Percentiles rank a stretch among this genome's conserved stretches.
Evolutionary conservation across 139 green algal genomes (phyloP).

Genomic region (Deuterostichococcus epilithicus): DNA sequence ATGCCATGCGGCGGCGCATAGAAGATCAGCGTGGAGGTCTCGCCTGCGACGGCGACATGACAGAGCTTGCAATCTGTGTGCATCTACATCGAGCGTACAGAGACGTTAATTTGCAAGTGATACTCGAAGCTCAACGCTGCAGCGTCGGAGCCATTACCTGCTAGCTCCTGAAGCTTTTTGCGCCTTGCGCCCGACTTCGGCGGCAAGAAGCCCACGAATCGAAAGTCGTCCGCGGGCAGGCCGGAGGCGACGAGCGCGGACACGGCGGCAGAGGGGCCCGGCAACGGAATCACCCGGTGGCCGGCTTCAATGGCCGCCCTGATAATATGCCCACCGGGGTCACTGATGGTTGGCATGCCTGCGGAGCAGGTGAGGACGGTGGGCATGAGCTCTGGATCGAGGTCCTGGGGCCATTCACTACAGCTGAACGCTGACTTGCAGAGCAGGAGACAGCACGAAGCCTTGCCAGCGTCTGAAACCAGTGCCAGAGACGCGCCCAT

Average conservation of each 20-base stretch:
- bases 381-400: not conserved
- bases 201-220: constrained; percentile 81
- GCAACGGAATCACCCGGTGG: constrained; percentile 64
- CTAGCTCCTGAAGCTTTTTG: constrained; percentile 32
- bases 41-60: constrained; percentile 2
- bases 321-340: constrained; percentile 78
- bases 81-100: not conserved
- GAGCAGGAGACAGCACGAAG: constrained; percentile 17
- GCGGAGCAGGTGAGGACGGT: not conserved
- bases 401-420: not conserved
- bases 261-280: constrained; percentile 70
- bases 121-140: constrained; percentile 3
- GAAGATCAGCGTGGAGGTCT: constrained; percentile 62
- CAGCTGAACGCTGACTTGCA: not conserved
- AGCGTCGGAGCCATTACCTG: too few relatives aligned
- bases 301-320: constrained; percentile 28
- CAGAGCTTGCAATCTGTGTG: not conserved
- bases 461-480: constrained; percentile 73
- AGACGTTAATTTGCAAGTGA: not conserved
- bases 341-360: constrained; percentile 77
- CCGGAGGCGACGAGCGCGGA: constrained; percentile 73
- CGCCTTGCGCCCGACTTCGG: constrained; percentile 50
- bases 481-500: constrained; percentile 70
- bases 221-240: constrained; percentile 61
- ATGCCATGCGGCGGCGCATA: constrained; percentile 73